Conservation (phyloP, 2,329 filamentous ascomycete genomes). For the Ophiostoma sp. region DNA sequence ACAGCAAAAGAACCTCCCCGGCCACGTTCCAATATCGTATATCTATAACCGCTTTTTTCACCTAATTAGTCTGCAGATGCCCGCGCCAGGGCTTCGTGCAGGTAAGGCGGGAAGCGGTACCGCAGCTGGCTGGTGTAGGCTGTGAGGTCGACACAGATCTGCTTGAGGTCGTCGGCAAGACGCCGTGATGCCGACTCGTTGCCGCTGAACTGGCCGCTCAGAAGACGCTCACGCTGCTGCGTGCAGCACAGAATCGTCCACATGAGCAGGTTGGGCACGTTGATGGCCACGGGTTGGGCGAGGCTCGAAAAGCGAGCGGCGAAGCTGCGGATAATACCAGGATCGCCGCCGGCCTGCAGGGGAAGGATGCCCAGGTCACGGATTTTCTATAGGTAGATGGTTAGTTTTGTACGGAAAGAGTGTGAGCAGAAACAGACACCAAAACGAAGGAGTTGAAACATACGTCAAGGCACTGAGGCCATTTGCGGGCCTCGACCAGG, state of each 20-base stretch:
- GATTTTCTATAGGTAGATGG: slow-evolving; percentile 57
- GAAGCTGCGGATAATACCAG: slow-evolving; percentile 73
- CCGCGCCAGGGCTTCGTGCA: slow-evolving; percentile 85
- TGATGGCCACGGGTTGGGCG: slow-evolving; percentile 78
- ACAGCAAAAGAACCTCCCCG: not conserved
- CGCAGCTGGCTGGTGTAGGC: slow-evolving; percentile 90
- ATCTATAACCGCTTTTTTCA: not conserved
- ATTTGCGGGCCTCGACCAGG: slow-evolving; percentile 55
- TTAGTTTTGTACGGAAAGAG: not conserved
- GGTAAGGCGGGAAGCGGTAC: slow-evolving; percentile 81
- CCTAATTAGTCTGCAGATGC: slow-evolving; percentile 66
- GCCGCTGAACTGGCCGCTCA: slow-evolving; percentile 70
- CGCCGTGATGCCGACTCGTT: slow-evolving; percentile 63
- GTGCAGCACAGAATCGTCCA: slow-evolving; percentile 91
- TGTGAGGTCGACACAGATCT: slow-evolving; percentile 85
- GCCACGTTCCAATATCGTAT: not conserved
- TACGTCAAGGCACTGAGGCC: slow-evolving; percentile 61
- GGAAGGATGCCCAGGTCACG: slow-evolving; percentile 76
- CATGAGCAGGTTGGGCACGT: slow-evolving; percentile 86
- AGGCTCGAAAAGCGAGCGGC: slow-evolving; percentile 79
- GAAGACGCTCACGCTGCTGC: slow-evolving; percentile 70
- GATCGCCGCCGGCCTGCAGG: slow-evolving; percentile 70
- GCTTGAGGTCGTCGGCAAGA: slow-evolving; percentile 70
- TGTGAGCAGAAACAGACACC: not conserved
- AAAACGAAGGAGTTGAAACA: slow-evolving; percentile 37